Base-by-base conservation (phyloP, 179 eudicot genomes). In the Corrigiola litoralis region DNA sequence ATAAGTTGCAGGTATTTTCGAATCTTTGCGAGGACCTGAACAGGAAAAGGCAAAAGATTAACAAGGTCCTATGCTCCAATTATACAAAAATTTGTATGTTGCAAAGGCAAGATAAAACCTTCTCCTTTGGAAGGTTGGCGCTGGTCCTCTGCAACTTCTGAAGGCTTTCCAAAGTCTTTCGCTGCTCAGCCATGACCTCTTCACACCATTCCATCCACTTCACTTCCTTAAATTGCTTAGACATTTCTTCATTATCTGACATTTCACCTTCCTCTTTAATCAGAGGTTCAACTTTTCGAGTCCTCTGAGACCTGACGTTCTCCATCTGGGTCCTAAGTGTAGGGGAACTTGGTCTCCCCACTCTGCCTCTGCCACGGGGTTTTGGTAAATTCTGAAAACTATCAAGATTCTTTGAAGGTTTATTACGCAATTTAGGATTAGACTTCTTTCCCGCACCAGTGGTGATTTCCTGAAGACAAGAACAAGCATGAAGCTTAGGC, bases 181-280 rank as follows among this genome's bases (percentile, higher is more conserved):
- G 84, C 73, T 92, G 95, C 48, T 73, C 83, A 5, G 65, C 58
- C 96, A 95, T 78, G 73, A 91, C 88, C 79, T 95, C 99, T 81
- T 88, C 88, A 81, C 99, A 95, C 99, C 99, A 95, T 80, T 95
- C 99, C 97, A 83, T 95, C 99, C 99, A 95, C 78, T 92, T 95
- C 55, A 88, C 99, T 79, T 95, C 99, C 86, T 88, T 91, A 63
- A 92, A 95, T 66, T 95, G 99, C 92, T 92, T 94, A 61, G 89
- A 95, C 4, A 88, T 96, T 79, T 95, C 99, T 71, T 90, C 98
- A 71, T 77, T 82, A 68, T 84, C 99, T 1, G 99, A 95, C 97
- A 95, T 92, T 81, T 95, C 99, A 71, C 99, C 99, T 84, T 95
- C 99, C 80, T 95, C 99, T 80, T 92, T 95, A 20, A 77, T 85